Evolutionary conservation across 306 rosid species (phyloP).

Genomic region (Gastrolobium bilobum): DNA sequence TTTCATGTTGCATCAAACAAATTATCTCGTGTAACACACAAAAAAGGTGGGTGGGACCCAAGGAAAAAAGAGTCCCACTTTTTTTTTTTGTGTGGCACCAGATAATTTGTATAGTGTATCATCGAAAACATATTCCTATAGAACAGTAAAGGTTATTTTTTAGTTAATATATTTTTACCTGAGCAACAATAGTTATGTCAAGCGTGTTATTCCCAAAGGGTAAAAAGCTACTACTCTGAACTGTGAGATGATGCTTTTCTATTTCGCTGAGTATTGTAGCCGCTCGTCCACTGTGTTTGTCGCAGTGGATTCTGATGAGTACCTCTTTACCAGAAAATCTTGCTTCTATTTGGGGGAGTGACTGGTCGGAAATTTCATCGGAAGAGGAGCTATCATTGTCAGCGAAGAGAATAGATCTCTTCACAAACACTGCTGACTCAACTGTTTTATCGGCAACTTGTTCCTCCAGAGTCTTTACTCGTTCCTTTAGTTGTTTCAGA

Average conservation of each 20-base stretch:
- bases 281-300: slow-evolving; percentile 56
- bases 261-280: slow-evolving; percentile 58
- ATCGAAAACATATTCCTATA: too few relatives aligned
- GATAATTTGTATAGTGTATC: too few relatives aligned
- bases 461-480: slow-evolving; percentile 67
- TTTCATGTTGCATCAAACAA: too few relatives aligned
- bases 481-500: slow-evolving; percentile 71
- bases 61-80: too few relatives aligned
- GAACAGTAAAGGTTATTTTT: neutral
- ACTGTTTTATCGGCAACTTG: slow-evolving; percentile 58
- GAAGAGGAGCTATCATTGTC: slow-evolving; percentile 53
- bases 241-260: slow-evolving; percentile 62
- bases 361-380: slow-evolving; percentile 53
- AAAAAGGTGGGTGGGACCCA: too few relatives aligned
- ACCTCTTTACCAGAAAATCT: slow-evolving; percentile 70
- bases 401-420: slow-evolving; percentile 55
- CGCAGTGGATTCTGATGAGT: slow-evolving; percentile 69
- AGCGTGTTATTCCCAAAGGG: slow-evolving; percentile 74
- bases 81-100: too few relatives aligned
- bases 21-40: too few relatives aligned
- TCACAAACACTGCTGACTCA: slow-evolving; percentile 67
- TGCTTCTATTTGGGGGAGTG: slow-evolving; percentile 78
- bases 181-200: slow-evolving; percentile 63
- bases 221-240: slow-evolving; percentile 66
- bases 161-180: slow-evolving; percentile 36